Evolutionary conservation across 2,329 filamentous ascomycete species (phyloP).

Genomic region (Cladosporium sp.): DNA sequence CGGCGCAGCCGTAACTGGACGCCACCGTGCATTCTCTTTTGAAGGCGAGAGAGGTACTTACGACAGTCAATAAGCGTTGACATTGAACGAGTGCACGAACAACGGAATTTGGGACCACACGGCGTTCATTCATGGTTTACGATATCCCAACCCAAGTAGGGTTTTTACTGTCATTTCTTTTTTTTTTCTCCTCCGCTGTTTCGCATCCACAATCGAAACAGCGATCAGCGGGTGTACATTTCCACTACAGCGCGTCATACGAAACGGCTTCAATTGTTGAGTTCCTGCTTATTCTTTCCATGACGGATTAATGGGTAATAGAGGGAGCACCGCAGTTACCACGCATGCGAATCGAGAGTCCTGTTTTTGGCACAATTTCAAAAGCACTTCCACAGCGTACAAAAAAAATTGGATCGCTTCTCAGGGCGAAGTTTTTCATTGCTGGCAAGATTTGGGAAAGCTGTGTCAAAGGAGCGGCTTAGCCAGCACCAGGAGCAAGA

Average conservation of each 20-base stretch:
- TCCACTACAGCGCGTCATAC: neutral
- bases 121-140: neutral
- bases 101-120: neutral
- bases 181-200: neutral
- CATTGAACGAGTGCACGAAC: neutral
- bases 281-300: neutral
- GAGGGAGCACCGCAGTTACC: no score
- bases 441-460: no score
- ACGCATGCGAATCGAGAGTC: no score
- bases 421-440: no score
- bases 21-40: slow-evolving; percentile 12
- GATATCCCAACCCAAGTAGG: slow-evolving; percentile 1
- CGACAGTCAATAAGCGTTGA: neutral
- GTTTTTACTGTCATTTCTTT: neutral
- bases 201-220: neutral
- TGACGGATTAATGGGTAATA: no score
- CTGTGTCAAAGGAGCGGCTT: no score
- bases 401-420: no score
- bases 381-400: no score
- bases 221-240: neutral
- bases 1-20: neutral
- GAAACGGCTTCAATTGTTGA: neutral
- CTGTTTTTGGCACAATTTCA: no score
- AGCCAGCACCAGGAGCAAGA: no score
- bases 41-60: slow-evolving; percentile 10